Percentiles rank a stretch among this genome's conserved stretches.
Evolutionary conservation across 2,329 filamentous ascomycete genomes (phyloP).

Genomic region (Alternaria postmessia): DNA sequence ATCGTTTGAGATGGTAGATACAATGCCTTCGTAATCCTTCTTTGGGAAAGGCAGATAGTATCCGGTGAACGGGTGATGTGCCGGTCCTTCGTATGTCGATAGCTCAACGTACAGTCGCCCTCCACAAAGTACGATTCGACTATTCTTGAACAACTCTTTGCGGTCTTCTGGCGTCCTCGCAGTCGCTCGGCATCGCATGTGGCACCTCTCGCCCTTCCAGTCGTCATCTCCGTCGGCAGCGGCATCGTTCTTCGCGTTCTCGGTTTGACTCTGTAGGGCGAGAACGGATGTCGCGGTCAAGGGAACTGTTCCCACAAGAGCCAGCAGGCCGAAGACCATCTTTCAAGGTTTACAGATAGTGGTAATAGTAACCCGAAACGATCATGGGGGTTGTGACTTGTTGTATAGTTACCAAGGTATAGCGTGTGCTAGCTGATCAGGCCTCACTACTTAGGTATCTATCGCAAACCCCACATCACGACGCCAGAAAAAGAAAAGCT

Average conservation of each 20-base stretch:
- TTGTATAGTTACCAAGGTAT: neutral
- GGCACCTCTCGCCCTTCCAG: conserved; percentile 33
- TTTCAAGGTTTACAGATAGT: neutral
- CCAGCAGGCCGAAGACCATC: conserved; percentile 26
- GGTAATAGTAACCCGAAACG: neutral
- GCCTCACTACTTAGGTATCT: neutral
- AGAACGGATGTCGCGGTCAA: conserved; percentile 31
- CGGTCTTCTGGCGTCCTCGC: conserved; percentile 26
- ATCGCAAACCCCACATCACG: neutral
- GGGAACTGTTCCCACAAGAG: conserved; percentile 26
- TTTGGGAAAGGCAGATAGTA: conserved; percentile 60
- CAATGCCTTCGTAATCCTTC: conserved; percentile 54
- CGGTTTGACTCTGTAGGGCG: conserved; percentile 29
- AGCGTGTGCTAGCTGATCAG: neutral
- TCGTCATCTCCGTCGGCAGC: conserved; percentile 18
- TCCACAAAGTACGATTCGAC: conserved; percentile 25
- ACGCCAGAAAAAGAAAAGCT: neutral
- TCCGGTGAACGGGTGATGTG: conserved; percentile 56
- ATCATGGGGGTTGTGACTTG: neutral
- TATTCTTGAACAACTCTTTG: conserved; percentile 25
- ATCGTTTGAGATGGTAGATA: conserved; percentile 57
- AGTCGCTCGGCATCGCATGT: conserved; percentile 29
- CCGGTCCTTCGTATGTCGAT: conserved; percentile 24
- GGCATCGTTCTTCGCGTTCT: conserved; percentile 23
- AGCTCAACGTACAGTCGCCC: conserved; percentile 32